Percentiles rank a stretch among this genome's conserved stretches.
Conservation (phyloP, 345 rosid species). For the Litchi chinensis region DNA sequence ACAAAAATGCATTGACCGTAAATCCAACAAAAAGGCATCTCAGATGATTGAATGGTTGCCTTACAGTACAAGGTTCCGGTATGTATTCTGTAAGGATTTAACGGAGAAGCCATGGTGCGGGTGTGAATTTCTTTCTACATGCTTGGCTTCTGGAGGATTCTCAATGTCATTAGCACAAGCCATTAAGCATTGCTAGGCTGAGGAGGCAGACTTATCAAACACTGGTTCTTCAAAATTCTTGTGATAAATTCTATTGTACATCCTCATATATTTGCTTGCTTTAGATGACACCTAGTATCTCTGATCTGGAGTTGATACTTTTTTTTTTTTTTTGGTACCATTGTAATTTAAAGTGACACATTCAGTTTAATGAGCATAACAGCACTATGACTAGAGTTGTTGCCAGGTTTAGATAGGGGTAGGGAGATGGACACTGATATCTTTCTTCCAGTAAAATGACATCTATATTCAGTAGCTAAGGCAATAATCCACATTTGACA, state of each 20-base stretch:
- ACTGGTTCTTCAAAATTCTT: neutral
- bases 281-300: neutral
- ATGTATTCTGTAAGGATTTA: slow-evolving; percentile 69
- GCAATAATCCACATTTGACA: neutral
- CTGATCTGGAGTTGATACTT: neutral
- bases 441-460: neutral
- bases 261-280: slow-evolving; percentile 6
- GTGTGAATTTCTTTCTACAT: slow-evolving; percentile 24
- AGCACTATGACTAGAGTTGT: neutral
- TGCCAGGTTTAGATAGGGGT: neutral
- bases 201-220: neutral
- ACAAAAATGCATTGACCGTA: slow-evolving; percentile 53
- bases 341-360: neutral
- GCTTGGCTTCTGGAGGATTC: slow-evolving; percentile 16
- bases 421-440: neutral
- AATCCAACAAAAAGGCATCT: slow-evolving; percentile 52
- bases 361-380: neutral
- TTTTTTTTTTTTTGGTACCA: slow-evolving; percentile 1
- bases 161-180: slow-evolving; percentile 17
- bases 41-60: slow-evolving; percentile 76
- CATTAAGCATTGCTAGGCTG: slow-evolving; percentile 16
- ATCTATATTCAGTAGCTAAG: neutral
- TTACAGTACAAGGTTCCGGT: slow-evolving; percentile 72
- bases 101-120: slow-evolving; percentile 67
- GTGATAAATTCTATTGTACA: slow-evolving; percentile 1